phyloP scores from a whole-genome alignment of 805 yeast genomes.

The Candida fluviatilis region DNA sequence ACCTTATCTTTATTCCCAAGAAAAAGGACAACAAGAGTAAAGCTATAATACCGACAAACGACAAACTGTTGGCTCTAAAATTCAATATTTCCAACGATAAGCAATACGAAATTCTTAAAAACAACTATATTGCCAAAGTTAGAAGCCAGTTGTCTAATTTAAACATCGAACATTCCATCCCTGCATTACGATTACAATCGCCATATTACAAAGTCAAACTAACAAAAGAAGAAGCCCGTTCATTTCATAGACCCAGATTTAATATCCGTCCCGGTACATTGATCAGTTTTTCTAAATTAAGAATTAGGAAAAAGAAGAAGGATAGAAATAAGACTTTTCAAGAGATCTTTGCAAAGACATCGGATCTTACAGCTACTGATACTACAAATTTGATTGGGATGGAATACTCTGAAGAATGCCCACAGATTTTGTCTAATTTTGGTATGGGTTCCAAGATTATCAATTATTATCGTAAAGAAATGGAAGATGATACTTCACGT shows the following conservation, averaged over 20 bases:
- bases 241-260: constrained; percentile 78
- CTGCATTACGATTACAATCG: constrained; percentile 81
- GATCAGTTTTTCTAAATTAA: constrained; percentile 71
- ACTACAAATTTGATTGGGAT: constrained; percentile 69
- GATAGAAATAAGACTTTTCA: constrained; percentile 80
- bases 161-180: constrained; percentile 85
- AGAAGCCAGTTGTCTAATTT: constrained; percentile 90
- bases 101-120: constrained; percentile 76
- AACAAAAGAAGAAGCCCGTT: constrained; percentile 62
- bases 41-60: constrained; percentile 50
- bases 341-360: constrained; percentile 66
- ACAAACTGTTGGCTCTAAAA: constrained; percentile 50
- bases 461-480: constrained; percentile 84
- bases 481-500: constrained; percentile 75
- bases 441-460: constrained; percentile 96
- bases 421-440: constrained; percentile 75
- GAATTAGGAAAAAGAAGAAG: constrained; percentile 77
- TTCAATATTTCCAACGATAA: constrained; percentile 87
- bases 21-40: constrained; percentile 13
- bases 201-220: constrained; percentile 85
- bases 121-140: constrained; percentile 85
- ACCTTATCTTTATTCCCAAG: constrained; percentile 61
- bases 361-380: constrained; percentile 82
- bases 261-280: constrained; percentile 72
- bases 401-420: constrained; percentile 90